Base-by-base conservation (phyloP, 768 basidiomycete genomes). In the Mycena haematopus region DNA sequence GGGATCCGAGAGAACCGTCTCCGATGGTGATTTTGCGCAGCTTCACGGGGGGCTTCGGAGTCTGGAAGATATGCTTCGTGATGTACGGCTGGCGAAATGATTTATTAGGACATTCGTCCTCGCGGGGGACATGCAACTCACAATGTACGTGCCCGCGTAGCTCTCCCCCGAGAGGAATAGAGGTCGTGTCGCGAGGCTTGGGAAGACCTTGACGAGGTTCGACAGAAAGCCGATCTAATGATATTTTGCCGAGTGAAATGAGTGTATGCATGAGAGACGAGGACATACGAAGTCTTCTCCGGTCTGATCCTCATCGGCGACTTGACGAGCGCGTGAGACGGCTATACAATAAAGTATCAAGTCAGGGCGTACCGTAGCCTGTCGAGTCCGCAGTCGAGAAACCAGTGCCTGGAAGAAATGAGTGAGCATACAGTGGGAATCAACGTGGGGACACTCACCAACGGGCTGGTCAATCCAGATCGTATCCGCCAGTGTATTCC, bases 391-490 rank as follows among this genome's bases (percentile, higher is more conserved):
- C 74, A 8, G 83, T 84, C n/a, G 80, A 76, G 65, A 73, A 84
- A 14, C 83, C 84, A 0, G 65, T 65, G 5, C 81, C 83, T 31
- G 45, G 11, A 52, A 7, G 36, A 38, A 21, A 51, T 33, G 3
- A 52, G 35, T 45, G 9, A 22, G 21, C 9, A 36, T 36, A 14
- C 13, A 15, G 36, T 4, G 3, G 36, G 6, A 36, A 52, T 21
- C 15, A 29, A 49, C 13, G 35, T 31, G 45, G 44, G n/a, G 33
- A 55, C 1, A 50, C 52, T 40, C 51, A 57, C 62, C 62, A 21
- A 82, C 82, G 33, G 83, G 84, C 52, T 86, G 81, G 61, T 85
- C 84, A 22, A 86, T 69, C 81, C 80, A 84, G 4, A 85, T 70
- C 46, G 75, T 77, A 63, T 85, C 84, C 1, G 80, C 77, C 2